These are phyloP conservation scores for Massariosphaeria phaeospora DNA, from an alignment of 495 filamentous ascomycete species.

Conservation along the genomic window DNA sequence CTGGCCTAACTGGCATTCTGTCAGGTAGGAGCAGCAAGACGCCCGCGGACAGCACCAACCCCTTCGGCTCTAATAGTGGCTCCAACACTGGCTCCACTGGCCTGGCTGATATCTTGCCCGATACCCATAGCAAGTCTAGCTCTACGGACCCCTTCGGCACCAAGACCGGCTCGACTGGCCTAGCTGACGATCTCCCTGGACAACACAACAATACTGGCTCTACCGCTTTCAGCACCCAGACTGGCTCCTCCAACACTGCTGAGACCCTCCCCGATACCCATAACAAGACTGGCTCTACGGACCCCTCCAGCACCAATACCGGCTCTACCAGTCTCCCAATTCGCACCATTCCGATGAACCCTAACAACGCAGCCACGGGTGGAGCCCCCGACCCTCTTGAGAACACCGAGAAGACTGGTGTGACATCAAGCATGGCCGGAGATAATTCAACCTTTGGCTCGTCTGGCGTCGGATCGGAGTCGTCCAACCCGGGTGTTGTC, in stretches of 20 bases:
- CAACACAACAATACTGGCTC: too few relatives aligned
- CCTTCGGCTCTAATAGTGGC: too few relatives aligned
- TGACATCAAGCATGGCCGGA: conserved; percentile 11
- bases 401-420: conserved; percentile 33
- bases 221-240: not conserved
- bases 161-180: too few relatives aligned
- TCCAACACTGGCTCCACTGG: too few relatives aligned
- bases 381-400: conserved; percentile 21
- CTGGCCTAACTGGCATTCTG: too few relatives aligned
- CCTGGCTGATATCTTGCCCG: too few relatives aligned
- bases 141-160: too few relatives aligned
- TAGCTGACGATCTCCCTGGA: too few relatives aligned
- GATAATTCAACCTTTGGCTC: conserved; percentile 1
- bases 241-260: not conserved
- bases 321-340: not conserved
- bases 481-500: conserved; percentile 24
- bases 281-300: conserved; percentile 3
- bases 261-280: not conserved
- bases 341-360: conserved; percentile 2
- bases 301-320: not conserved
- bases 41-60: not conserved
- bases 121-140: too few relatives aligned
- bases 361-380: conserved; percentile 8
- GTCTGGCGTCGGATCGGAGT: conserved; percentile 15
- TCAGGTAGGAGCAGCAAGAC: not conserved